These are phyloP conservation scores for Talaromyces sp. DNA, from an alignment of 2,329 filamentous ascomycete species.

Conservation along the genomic window DNA sequence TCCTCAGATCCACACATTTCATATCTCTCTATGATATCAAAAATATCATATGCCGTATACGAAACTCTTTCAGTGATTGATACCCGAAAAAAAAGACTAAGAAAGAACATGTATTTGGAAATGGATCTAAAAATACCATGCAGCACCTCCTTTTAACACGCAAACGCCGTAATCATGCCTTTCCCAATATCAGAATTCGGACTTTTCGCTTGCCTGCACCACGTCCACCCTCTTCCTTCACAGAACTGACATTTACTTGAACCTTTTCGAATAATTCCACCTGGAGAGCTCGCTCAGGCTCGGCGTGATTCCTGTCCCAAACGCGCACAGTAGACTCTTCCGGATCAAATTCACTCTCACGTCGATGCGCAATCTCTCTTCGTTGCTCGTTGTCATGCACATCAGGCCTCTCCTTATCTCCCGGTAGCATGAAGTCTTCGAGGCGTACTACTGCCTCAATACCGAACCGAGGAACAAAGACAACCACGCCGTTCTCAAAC, in stretches of 20 bases:
- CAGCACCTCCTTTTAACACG: background rate
- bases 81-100: background rate
- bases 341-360: conserved; percentile 74
- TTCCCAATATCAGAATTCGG: conserved; percentile 35
- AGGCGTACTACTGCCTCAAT: conserved; percentile 88
- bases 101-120: background rate
- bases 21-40: no score
- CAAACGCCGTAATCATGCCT: conserved; percentile 7
- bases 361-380: conserved; percentile 36
- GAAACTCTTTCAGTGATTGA: background rate
- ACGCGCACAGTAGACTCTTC: conserved; percentile 74
- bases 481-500: conserved; percentile 95
- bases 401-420: conserved; percentile 31
- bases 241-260: conserved; percentile 78
- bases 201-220: conserved; percentile 83
- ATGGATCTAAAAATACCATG: background rate
- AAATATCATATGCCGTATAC: no score
- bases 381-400: conserved; percentile 25
- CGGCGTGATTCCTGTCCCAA: conserved; percentile 44
- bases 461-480: conserved; percentile 91
- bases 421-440: conserved; percentile 70
- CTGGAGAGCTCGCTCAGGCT: conserved; percentile 35
- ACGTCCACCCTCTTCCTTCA: conserved; percentile 68
- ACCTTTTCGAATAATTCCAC: conserved; percentile 92
- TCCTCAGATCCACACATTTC: no score